Conservation (phyloP, 345 rosid genomes). For the Eutrema yunnanense region DNA sequence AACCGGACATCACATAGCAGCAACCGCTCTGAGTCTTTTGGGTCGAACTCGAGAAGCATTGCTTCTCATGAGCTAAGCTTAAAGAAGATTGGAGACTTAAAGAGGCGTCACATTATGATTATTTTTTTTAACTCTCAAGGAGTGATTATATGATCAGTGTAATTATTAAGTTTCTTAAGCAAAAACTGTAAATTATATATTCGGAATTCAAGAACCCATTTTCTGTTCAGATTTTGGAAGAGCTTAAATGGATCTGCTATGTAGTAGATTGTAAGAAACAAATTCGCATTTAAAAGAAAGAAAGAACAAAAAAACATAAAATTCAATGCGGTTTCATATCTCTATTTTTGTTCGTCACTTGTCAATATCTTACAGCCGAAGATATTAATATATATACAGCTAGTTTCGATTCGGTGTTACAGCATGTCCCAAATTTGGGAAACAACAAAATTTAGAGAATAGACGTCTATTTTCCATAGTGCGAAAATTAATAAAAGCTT, state of each 20-base stretch:
- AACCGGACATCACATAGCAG: conserved; percentile 90
- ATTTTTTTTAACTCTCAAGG: neutral
- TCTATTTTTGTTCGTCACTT: neutral
- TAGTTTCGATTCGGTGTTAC: neutral
- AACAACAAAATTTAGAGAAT: neutral
- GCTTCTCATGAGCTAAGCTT: conserved; percentile 60
- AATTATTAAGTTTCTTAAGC: neutral
- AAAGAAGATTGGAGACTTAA: neutral
- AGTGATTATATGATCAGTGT: neutral
- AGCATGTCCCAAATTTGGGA: conserved; percentile 16
- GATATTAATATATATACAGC: neutral
- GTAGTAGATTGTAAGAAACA: neutral
- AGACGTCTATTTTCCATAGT: neutral
- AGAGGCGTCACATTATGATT: neutral
- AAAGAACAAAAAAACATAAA: neutral
- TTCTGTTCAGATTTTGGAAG: neutral
- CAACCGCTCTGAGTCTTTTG: conserved; percentile 69
- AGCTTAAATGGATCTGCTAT: neutral
- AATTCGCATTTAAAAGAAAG: neutral
- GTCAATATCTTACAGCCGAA: neutral
- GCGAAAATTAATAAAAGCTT: neutral
- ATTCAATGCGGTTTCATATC: neutral
- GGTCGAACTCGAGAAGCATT: conserved; percentile 89
- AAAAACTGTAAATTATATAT: neutral
- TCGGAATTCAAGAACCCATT: neutral